Evolutionary conservation across 2,329 filamentous ascomycete genomes (phyloP), one percentile per base, ranked within the genome.

Genomic region (Colletotrichum sp.): DNA sequence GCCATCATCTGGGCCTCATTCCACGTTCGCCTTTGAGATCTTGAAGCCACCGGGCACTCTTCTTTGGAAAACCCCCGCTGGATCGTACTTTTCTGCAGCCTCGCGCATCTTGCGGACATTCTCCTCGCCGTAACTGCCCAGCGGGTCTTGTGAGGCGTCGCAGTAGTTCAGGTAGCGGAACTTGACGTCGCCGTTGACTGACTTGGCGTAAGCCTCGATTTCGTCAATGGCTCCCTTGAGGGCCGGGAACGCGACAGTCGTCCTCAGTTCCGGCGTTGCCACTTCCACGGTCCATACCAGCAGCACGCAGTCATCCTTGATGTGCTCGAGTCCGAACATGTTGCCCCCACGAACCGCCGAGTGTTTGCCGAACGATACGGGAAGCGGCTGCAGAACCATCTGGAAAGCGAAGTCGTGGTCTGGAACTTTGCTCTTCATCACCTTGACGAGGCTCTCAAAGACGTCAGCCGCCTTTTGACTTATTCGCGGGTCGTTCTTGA

Each of bases 51-150:
- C 66, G 2, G 65, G 30, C 24, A 43, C 57, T 16, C 38, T 48
- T 8, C 7, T 38, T 24, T 55, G 52, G 52, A 67, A 34, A 26
- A 58, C 13, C 21, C 43, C 32, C 32, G 10, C 48, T 18, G 38
- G 32, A 67, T 67, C 61, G 34, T 60, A 26, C 48, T 81, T 81
- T 1, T 67, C 70, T 0, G 78, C 77, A 0, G 76, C 76, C 10
- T 79, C 69, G 24, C 73, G 77, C 71, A 81, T 79, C 32, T 76
- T 76, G 36, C 34, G 72, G 0, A 81, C 43, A 7, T 81, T 81
- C 15, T 78, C 78, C 7, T n/a, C 36, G 9, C 80, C 80, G 18
- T 80, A 82, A 24, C 68, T 79, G 9, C 68, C 36, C 15, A 81
- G 65, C 3, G 76, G 74, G 57, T 80, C 72, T 43, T 81, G 79